These are phyloP conservation scores for Leccinum discolor DNA, from an alignment of 1,284 basidiomycete genomes.

Conservation along the genomic window DNA sequence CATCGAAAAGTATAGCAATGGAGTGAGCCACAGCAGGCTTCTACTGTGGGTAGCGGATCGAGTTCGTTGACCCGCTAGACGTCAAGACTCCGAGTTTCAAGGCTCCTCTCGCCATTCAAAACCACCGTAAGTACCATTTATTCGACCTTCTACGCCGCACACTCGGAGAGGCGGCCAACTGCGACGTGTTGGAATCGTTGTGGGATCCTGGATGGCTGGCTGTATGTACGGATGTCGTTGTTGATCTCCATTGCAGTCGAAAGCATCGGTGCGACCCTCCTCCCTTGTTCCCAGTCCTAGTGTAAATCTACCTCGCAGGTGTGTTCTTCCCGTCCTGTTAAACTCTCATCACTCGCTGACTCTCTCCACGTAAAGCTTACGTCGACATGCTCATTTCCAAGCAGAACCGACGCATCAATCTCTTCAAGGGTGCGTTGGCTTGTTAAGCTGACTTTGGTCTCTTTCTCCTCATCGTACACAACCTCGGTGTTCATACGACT, in stretches of 20 bases:
- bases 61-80: slow-evolving; percentile 27
- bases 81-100: slow-evolving; percentile 15
- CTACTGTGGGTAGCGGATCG: slow-evolving; percentile 1
- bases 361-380: slow-evolving; percentile 21
- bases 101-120: too few species aligned
- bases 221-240: slow-evolving; percentile 16
- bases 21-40: neutral
- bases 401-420: slow-evolving; percentile 81
- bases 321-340: neutral
- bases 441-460: neutral
- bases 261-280: slow-evolving; percentile 18
- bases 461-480: neutral
- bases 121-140: too few species aligned
- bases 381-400: slow-evolving; percentile 88
- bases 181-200: too few species aligned
- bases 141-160: too few species aligned
- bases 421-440: slow-evolving; percentile 91
- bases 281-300: neutral
- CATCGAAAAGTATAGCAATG: neutral
- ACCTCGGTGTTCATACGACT: neutral
- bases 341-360: neutral
- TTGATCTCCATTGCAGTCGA: slow-evolving; percentile 17
- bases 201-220: too few species aligned
- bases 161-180: too few species aligned
- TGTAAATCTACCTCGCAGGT: neutral